Base-by-base conservation (phyloP, 768 basidiomycete genomes). In the Mycena venus region DNA sequence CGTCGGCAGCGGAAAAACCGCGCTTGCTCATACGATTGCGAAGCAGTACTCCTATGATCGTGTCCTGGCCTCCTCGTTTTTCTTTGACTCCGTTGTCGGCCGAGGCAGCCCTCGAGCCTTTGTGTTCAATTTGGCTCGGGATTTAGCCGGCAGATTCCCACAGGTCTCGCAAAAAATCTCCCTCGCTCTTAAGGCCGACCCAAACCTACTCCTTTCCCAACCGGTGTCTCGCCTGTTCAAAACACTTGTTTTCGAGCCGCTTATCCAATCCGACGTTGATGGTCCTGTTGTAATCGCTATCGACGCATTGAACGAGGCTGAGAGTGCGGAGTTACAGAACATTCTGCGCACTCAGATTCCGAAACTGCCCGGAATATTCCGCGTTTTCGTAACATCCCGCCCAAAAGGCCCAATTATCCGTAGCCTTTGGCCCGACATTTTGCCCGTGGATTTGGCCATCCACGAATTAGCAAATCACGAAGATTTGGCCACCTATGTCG, bases 301-400 rank as follows among this genome's bases (percentile, higher is more conserved):
- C n/a, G 80, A 81, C 75, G 80, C 79, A 15, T 63, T 81, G 25
- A 78, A 81, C 63, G 77, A 81, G 69, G 71, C 75, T 8, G 70
- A 42, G 19, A 72, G 70, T 47, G 61, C 59, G 14, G 74, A 77
- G 21, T 31, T 78, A 5, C 70, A 77, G 47, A 15, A 31, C 12
- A 68, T 79, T 40, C 76, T 80, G 17, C 49, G 72, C 15, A 49
- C 71, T 19, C 63, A 75, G 29, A 44, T 80, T 36, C 69, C 77
- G 23, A 53, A 70, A 17, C 77, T 78, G 32, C 75, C 78, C 49
- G 58, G 36, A 14, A 67, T 38, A n/a, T 60, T 79, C 29, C 78
- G 79, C 19, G 59, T 80, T 25, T 75, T 80, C 51, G 34, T 80
- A 17, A 79, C 79, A 12, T 68, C 77, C 17, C 75, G 79, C 11